These are phyloP conservation scores for Xylaria sp. DNA, from an alignment of 2,329 filamentous ascomycete genomes.

Conservation along the genomic window DNA sequence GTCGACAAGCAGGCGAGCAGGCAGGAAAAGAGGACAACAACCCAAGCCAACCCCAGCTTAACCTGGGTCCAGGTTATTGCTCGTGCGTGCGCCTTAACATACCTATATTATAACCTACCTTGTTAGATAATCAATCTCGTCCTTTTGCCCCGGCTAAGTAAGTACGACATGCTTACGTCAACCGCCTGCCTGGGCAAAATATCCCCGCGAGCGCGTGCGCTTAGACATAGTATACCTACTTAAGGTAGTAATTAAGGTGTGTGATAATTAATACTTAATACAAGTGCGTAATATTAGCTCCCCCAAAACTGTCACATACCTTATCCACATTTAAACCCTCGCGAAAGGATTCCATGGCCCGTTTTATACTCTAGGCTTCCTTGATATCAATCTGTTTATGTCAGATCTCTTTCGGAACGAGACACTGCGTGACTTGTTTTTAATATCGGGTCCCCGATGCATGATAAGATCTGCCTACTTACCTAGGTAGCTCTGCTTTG, in stretches of 20 bases:
- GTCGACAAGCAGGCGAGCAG: background rate
- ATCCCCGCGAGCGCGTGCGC: constrained; percentile 12
- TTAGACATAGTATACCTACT: background rate
- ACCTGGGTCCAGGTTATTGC: background rate
- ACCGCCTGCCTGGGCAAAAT: constrained; percentile 14
- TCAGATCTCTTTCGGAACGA: background rate
- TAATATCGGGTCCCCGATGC: constrained; percentile 1
- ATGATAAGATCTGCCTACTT: background rate
- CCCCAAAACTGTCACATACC: no score
- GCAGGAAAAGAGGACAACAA: background rate
- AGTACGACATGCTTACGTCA: constrained; percentile 27
- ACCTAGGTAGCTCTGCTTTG: no score
- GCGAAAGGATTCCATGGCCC: background rate
- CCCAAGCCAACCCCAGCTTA: background rate
- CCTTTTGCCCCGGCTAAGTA: constrained; percentile 14
- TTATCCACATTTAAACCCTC: background rate
- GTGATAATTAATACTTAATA: no score
- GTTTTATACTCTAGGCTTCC: background rate
- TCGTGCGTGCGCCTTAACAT: background rate
- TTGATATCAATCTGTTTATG: background rate
- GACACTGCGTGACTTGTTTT: constrained; percentile 7
- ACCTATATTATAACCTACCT: constrained; percentile 14
- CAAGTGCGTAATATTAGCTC: no score
- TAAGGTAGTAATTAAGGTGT: no score
- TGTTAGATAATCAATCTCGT: background rate